Percentiles rank a stretch among this genome's conserved stretches.
Conservation (phyloP, 371 early-diverging fungal species). For the Mycotypha africana region DNA sequence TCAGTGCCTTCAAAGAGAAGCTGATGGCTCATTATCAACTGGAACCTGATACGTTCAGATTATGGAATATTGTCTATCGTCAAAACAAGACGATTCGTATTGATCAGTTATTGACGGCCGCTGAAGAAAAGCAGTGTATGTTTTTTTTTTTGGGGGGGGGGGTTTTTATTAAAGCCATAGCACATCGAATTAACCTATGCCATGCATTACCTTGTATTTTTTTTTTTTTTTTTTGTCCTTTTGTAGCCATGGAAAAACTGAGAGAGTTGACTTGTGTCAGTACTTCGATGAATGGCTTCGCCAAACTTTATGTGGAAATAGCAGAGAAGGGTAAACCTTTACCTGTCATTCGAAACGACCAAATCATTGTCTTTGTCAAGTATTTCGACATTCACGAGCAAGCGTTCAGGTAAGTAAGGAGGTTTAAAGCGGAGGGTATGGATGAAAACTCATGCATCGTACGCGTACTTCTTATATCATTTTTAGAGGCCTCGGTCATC, state of each 20-base stretch:
- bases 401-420: slow-evolving; percentile 46
- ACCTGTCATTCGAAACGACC: slow-evolving; percentile 29
- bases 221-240: neutral
- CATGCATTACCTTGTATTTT: neutral
- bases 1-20: slow-evolving; percentile 47
- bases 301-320: slow-evolving; percentile 33
- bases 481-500: slow-evolving; percentile 55
- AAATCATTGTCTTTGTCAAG: slow-evolving; percentile 71
- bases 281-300: slow-evolving; percentile 16
- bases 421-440: too few species aligned
- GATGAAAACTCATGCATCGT: neutral
- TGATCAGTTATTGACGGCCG: slow-evolving; percentile 53
- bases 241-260: slow-evolving; percentile 26
- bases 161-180: too few species aligned
- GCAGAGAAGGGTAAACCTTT: slow-evolving; percentile 22
- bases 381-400: slow-evolving; percentile 72
- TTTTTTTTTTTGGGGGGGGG: too few species aligned
- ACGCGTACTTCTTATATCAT: neutral
- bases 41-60: slow-evolving; percentile 54
- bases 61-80: slow-evolving; percentile 82
- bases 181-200: neutral
- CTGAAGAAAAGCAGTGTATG: slow-evolving; percentile 43
- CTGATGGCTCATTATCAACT: slow-evolving; percentile 49
- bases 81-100: slow-evolving; percentile 85
- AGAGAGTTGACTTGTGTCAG: slow-evolving; percentile 19